Base-by-base conservation (phyloP, 148 eudicot species). In the Silene uniflora region DNA sequence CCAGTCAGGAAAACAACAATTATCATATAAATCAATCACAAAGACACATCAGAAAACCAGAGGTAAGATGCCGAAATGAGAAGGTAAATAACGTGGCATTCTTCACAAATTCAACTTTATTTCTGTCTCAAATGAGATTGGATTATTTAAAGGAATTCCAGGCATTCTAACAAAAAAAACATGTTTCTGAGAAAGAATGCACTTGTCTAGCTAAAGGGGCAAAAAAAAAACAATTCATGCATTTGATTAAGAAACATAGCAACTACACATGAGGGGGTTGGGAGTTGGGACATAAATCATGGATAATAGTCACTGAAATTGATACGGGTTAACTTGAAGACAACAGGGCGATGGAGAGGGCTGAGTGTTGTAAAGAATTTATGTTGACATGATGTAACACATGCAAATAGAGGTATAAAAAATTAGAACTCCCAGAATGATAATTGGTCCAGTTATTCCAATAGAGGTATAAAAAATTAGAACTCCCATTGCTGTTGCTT, bases 401-500 rank as follows among this genome's bases (percentile, higher is more conserved):
- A 39, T 5, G 44, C 44, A 39, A 39, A 39, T 32, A 32, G 7
- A 6, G 44, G 44, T 9, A 39, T 39, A n/a, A n/a, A n/a, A n/a
- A n/a, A n/a, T n/a, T n/a, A n/a, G n/a, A n/a, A n/a, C 7, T 39
- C 7, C 44, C 44, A 39, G 44, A 39, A 39, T 11, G 54, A 79
- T 17, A 61, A 21, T 46, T 8, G 39, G 10, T 60, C 62, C 42
- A 49, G 27, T 24, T 13, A 60, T n/a, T 52, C 10, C 49, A 61
- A 17, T 62, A 10, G 23, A 42, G 32, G 5, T 67, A 27, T 23
- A 56, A 17, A 52, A 35, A 73, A 4, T 22, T 0, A 72, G 66
- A 32, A 72, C 29, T 27, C 8, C 29, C n/a, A 61, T 24, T 39
- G 23, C 24, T 62, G 16, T 65, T 17, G 60, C 22, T 58, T 87